Base-by-base conservation (phyloP, 2,329 filamentous ascomycete species). In the Berkeleyomyces rouxiae region DNA sequence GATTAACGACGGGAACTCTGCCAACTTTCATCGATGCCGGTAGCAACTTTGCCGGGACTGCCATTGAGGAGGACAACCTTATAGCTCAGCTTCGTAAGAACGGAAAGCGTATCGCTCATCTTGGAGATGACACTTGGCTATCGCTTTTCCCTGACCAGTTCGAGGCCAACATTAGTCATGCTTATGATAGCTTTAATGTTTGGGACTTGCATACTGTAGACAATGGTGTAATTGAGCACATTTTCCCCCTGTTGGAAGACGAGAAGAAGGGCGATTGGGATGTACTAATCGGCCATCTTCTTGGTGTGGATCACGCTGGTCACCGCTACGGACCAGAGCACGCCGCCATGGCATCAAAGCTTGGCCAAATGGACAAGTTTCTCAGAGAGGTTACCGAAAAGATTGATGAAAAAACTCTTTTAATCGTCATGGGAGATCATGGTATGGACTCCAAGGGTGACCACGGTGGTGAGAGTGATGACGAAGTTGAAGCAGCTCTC, bases 111-210 rank as follows among this genome's bases (percentile, higher is more conserved):
- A 82, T 99, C 67, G 93, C 91, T 4, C 95, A 99, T 70, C 77
- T 99, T 44, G 93, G 93, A n/a, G 93, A 99, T 72, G 92, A 99
- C 74, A 99, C 93, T 3, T 99, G 93, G 93, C 88, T 90, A 67
- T 81, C 89, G 51, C 77, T 99, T 13, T 99, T 97, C 71, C 93
- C 93, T 0, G 88, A 81, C n/a, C 90, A 95, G 72, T 99, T 99
- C 69, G 86, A 96, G 71, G 76, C 84, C 7, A 87, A 92, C 63
- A 82, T 96, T 63, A 96, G 91, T 68, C 83, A 80, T 68, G 83
- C 93, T 0, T 99, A 96, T 72, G 92, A 97, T 72, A 97, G 92
- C 66, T 95, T 99, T 76, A 96, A 97, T 70, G 93, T 97, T 5
- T 96, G 90, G 90, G 93, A 99, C 72, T 74, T 99, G 68, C 90